Evolutionary conservation across 805 yeast genomes (phyloP), one percentile per base, ranked within the genome.

Genomic region (Priceomyces carsonii): DNA sequence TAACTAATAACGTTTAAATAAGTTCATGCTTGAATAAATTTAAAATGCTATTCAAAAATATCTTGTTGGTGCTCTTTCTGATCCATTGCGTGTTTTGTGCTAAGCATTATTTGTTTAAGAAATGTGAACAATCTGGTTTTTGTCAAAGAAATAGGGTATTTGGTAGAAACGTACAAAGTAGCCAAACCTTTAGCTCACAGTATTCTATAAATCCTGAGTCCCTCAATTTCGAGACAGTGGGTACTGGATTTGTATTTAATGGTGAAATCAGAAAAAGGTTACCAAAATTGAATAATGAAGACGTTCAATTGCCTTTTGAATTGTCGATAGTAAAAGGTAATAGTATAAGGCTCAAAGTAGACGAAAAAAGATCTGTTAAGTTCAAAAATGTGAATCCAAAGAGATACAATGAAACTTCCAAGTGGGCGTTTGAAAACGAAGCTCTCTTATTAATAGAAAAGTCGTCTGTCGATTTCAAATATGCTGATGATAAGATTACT

Each of bases 51-150:
- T n/a, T n/a, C n/a, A n/a, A n/a, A n/a, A n/a, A n/a, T n/a, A n/a
- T 35, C 19, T 25, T 35, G 18, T 9, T 18, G 3, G 15, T 21
- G 14, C 26, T 36, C 9, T 13, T 30, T 12, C 27, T 16, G 12
- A 3, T 30, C 5, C 21, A 27, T 6, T 32, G 42, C 7, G 55
- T 44, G 2, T 16, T 41, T 5, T 60, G 59, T 4, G 88, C 80
- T 24, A 81, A 82, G 47, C 78, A 75, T 3, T 78, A 80, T 43
- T 59, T 87, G 36, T 84, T 88, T 68, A 85, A 87, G 53, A 77
- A 70, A 9, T 90, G 98, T 58, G 77, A 69, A 5, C 82, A 84
- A 50, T 75, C 88, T 12, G 95, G 96, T 5, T 89, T 90, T 54
- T 90, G 98, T 54, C 61, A 71, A 32, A 73, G 98, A 57, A 86